Evolutionary conservation across 1,284 basidiomycete species (phyloP), one percentile per base, ranked within the genome.

Genomic region (Puccinia polysora): DNA sequence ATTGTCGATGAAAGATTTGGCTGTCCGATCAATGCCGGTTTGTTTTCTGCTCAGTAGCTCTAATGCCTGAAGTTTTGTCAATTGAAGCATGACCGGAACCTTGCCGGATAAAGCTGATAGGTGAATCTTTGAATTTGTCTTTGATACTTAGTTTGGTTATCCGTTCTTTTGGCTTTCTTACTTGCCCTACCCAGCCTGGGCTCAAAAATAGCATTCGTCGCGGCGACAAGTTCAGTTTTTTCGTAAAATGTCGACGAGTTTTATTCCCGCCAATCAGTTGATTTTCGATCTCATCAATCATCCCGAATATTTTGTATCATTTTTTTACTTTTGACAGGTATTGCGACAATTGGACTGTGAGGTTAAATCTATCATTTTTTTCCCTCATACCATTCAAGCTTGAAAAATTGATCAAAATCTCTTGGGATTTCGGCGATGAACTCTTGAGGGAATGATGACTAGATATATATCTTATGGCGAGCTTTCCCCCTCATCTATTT

Each of bases 271-370:
- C 32, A 40, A 8, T 43, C 7, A 36, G 38, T 34, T 62, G 18
- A 15, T 25, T 40, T 6, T 18, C 4, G n/a, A 23, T 32, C n/a
- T 28, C 38, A n/a, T n/a, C 43, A 2, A 45, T 25, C 28, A 28
- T 62, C 40, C n/a, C 3, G 58, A n/a, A 18, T 10, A 62, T 43
- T 43, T 15, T 38, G 1, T 15, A 7, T 25, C 7, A 36, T 14
- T 2, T n/a, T 32, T n/a, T 62, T 12, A 14, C 28, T 58, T 20
- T 12, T 23, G 6, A 30, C 14, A 62, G 59, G 59, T 34, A 89
- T 89, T 73, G 87, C 88, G 0, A 89, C 87, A 0, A 88, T 88
- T 73, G 88, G 87, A 0, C 79, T 89, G n/a, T 88, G 53, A 50
- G 59, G 20, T 30, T 25, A 20, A 18, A 28, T 32, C 2, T 28